Evolutionary conservation across 345 rosid species (phyloP).

Genomic region (Gossypium australe): DNA sequence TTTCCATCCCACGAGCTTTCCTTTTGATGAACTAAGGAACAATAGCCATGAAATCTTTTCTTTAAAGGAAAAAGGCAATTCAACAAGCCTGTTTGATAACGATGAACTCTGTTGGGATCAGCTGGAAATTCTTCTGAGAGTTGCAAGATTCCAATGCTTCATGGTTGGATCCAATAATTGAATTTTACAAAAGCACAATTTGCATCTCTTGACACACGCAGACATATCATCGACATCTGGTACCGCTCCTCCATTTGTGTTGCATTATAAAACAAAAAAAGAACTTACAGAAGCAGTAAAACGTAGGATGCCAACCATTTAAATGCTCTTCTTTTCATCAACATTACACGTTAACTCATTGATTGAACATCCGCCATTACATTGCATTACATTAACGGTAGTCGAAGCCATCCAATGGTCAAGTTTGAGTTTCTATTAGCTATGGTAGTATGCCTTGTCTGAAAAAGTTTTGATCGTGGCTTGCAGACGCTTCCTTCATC

Average conservation of each 20-base stretch:
- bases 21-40: background rate
- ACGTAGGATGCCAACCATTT: constrained; percentile 15
- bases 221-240: too few relatives aligned
- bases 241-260: too few relatives aligned
- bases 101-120: background rate
- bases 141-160: too few relatives aligned
- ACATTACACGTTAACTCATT: constrained; percentile 24
- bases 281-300: too few relatives aligned
- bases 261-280: too few relatives aligned
- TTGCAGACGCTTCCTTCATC: background rate
- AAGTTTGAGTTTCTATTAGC: background rate
- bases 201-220: too few relatives aligned
- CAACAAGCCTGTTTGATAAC: background rate
- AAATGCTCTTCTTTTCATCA: constrained; percentile 21
- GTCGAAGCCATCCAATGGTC: background rate
- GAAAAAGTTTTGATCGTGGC: background rate
- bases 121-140: too few relatives aligned
- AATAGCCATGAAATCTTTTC: background rate
- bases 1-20: background rate
- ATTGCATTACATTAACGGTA: background rate
- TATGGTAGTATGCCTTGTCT: background rate
- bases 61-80: too few relatives aligned
- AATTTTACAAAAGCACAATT: too few relatives aligned
- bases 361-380: background rate
- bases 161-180: too few relatives aligned